Conservation (phyloP, 352 stramenopile genomes). For the Globisporangium lucens region DNA sequence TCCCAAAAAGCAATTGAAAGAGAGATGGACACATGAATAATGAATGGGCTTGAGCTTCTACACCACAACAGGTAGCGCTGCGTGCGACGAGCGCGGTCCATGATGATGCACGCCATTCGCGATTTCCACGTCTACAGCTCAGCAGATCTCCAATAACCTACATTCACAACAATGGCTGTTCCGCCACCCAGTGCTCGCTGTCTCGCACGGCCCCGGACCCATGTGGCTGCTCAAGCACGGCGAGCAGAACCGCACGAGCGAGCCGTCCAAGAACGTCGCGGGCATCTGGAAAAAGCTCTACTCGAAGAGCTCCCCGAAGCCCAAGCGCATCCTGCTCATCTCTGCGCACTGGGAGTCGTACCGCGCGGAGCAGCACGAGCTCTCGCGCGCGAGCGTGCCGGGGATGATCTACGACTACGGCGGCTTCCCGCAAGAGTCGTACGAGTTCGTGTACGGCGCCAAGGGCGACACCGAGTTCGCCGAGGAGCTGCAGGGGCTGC, state of each 20-base stretch:
- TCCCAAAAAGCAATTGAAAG: too few species aligned
- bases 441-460: conserved; percentile 75
- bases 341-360: conserved; percentile 84
- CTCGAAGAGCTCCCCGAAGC: conserved; percentile 29
- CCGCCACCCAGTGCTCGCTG: conserved; percentile 40
- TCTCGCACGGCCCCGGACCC: conserved; percentile 62
- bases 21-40: not conserved
- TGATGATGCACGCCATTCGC: not conserved
- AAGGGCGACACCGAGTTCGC: conserved; percentile 67
- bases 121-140: not conserved
- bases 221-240: conserved; percentile 59
- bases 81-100: not conserved
- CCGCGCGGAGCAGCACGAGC: conserved; percentile 39
- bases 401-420: conserved; percentile 89
- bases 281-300: conserved; percentile 54
- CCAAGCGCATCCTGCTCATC: conserved; percentile 79
- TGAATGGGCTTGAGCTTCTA: not conserved
- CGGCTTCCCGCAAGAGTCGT: conserved; percentile 79
- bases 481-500: conserved; percentile 49
- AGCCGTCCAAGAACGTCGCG: conserved; percentile 33
- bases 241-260: conserved; percentile 31
- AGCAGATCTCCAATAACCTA: not conserved
- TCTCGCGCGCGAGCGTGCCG: conserved; percentile 47
- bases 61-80: not conserved
- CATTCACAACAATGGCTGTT: conserved; percentile 13